Evolutionary conservation across 2,329 filamentous ascomycete genomes (phyloP).

Genomic region (Aspergillus sp.): DNA sequence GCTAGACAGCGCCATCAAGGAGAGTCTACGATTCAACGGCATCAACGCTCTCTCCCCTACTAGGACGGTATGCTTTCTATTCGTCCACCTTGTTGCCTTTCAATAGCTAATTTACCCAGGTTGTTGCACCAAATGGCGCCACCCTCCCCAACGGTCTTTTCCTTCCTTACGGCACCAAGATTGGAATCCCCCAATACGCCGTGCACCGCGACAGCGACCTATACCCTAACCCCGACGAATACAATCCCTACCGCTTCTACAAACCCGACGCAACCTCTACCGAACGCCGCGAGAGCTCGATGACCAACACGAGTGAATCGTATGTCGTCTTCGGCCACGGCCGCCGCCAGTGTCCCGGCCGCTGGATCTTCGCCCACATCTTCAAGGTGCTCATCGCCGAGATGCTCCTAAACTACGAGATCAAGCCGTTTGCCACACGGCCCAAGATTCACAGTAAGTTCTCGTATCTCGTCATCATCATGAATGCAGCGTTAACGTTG

Average conservation of each 20-base stretch:
- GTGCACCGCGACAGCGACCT: conserved; percentile 16
- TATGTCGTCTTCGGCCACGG: conserved; percentile 17
- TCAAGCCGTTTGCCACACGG: conserved; percentile 10
- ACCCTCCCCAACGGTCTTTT: conserved; percentile 10
- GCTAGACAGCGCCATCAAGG: conserved; percentile 16
- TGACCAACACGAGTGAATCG: conserved; percentile 13
- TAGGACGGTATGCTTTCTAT: not conserved
- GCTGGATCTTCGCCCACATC: conserved; percentile 15
- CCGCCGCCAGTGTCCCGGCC: conserved; percentile 16
- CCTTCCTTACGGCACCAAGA: conserved; percentile 15
- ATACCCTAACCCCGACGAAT: conserved; percentile 11
- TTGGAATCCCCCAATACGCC: conserved; percentile 17
- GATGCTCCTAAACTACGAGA: conserved; percentile 17
- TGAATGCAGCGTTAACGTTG: not conserved
- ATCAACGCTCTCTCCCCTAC: conserved; percentile 17
- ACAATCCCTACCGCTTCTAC: conserved; percentile 16
- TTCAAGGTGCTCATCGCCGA: conserved; percentile 14
- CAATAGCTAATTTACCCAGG: not conserved
- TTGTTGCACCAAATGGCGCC: conserved; percentile 11
- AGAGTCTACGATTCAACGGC: conserved; percentile 15
- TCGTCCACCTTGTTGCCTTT: not conserved
- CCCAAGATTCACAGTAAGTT: conserved; percentile 13
- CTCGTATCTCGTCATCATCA: not conserved
- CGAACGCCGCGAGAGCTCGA: conserved; percentile 4
- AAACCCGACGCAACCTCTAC: not conserved